Evolutionary conservation across 2,329 filamentous ascomycete genomes (phyloP).

Genomic region (Penicillium sp.): DNA sequence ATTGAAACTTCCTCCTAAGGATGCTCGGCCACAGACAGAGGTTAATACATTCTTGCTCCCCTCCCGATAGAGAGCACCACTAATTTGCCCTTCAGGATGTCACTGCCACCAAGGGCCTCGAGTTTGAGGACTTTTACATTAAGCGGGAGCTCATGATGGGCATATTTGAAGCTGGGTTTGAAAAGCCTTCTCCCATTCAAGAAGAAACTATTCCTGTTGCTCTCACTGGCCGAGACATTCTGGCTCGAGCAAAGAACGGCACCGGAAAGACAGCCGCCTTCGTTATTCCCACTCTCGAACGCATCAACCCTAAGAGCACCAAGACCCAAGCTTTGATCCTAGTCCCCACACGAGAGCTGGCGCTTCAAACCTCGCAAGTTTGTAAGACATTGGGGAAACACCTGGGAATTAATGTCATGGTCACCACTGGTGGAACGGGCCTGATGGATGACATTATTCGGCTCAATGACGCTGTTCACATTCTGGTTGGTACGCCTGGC

Average conservation of each 20-base stretch:
- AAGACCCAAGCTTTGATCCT: constrained; percentile 97
- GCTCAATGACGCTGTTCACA: constrained; percentile 90
- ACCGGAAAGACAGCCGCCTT: constrained; percentile 98
- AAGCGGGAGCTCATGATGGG: constrained; percentile 97
- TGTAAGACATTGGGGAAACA: constrained; percentile 99
- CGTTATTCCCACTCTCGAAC: constrained; percentile 90
- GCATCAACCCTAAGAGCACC: constrained; percentile 92
- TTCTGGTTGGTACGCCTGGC: constrained; percentile 95
- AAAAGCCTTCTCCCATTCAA: constrained; percentile 98
- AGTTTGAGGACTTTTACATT: constrained; percentile 96
- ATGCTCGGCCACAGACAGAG: constrained; percentile 52
- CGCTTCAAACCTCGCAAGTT: constrained; percentile 97
- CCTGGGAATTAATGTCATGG: constrained; percentile 97
- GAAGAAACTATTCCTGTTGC: constrained; percentile 98
- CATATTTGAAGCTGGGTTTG: constrained; percentile 98
- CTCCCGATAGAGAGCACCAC: constrained; percentile 9
- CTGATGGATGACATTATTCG: constrained; percentile 96
- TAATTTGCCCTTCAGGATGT: constrained; percentile 69
- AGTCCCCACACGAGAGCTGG: constrained; percentile 93
- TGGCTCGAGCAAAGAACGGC: constrained; percentile 96
- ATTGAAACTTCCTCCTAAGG: constrained; percentile 49
- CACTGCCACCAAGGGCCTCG: constrained; percentile 93
- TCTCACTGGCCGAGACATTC: constrained; percentile 88
- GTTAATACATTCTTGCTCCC: constrained; percentile 30
- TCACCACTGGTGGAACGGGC: constrained; percentile 93